Evolutionary conservation across 768 basidiomycete species (phyloP), one percentile per base, ranked within the genome.

Genomic region (Roridomyces roridus): DNA sequence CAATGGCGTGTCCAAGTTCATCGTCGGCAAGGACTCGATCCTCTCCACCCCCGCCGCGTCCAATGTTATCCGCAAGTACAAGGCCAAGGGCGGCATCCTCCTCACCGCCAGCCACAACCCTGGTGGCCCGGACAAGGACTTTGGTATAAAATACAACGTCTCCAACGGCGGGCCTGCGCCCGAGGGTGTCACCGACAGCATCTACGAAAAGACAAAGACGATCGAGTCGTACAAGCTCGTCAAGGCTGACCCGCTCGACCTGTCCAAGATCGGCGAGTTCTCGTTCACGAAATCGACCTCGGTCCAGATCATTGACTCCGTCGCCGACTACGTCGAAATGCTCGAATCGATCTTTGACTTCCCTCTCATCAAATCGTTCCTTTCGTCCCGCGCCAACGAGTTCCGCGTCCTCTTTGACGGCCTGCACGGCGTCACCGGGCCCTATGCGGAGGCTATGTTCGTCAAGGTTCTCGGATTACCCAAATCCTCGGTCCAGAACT

Each of bases 121-220:
- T 17, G 97, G 97, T 51, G 97, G 97, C 21, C 97, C 97, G n/a
- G 84, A 94, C 69, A 90, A 92, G 67, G 97, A 99, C 74, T 99
- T 98, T 72, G 97, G 97, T 44, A 98, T 99, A 85, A 98, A 99
- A 77, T 99, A 97, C 81, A 99, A 99, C 74, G 91, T 94, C 44
- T 88, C 89, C 35, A 99, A 99, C 66, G 97, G 97, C 58, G 97
- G 97, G 4, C 96, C 97, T 18, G 97, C 97, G 20, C 95, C 97
- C 0, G 97, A 99, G 77, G 86, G 80, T 68, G 88, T 99, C 55
- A 99, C 97, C n/a, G 82, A 99, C 77, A 89, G 87, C 77, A 98
- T 99, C 62, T 96, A 83, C 71, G 94, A 92, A 69, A 88, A 85
- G 74, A 94, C 94, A 51, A 96, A 93, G 83, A 84, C 84, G 14